A percentile compares a stretch with the other conserved stretches of the same genome.
These are phyloP conservation scores for Dryas integrifolia DNA, from an alignment of 331 rosid genomes.

Conservation along the genomic window DNA sequence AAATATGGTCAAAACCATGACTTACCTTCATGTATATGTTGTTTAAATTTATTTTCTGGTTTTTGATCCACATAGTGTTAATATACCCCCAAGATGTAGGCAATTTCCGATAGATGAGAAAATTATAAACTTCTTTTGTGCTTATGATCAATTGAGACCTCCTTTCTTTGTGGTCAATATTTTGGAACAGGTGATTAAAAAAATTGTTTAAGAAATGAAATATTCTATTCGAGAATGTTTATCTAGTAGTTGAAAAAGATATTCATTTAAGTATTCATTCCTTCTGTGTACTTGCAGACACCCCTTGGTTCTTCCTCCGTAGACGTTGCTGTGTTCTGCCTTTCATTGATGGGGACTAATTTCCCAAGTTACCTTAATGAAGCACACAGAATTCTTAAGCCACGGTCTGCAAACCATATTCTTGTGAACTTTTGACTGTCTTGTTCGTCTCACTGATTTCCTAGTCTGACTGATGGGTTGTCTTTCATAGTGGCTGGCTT, in stretches of 20 bases:
- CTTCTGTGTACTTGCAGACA: constrained; percentile 45
- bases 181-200: constrained; percentile 4
- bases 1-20: not conserved
- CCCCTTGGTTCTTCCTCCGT: constrained; percentile 61
- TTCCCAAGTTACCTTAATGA: constrained; percentile 64
- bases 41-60: not conserved
- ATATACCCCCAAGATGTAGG: not conserved
- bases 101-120: not conserved
- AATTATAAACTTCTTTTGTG: not conserved
- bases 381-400: constrained; percentile 81
- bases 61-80: not conserved
- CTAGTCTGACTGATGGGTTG: constrained; percentile 16
- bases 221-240: not conserved
- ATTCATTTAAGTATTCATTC: constrained; percentile 4
- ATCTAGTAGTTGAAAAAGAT: constrained; percentile 9
- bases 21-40: not conserved
- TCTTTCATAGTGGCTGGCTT: constrained; percentile 71
- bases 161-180: not conserved
- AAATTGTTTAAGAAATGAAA: not conserved
- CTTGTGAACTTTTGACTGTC: not conserved
- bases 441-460: not conserved
- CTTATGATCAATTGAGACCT: not conserved
- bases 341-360: constrained; percentile 89
- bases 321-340: constrained; percentile 84
- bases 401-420: constrained; percentile 41